Conservation (phyloP, 2,329 filamentous ascomycete species). For the Neobulgaria alba region DNA sequence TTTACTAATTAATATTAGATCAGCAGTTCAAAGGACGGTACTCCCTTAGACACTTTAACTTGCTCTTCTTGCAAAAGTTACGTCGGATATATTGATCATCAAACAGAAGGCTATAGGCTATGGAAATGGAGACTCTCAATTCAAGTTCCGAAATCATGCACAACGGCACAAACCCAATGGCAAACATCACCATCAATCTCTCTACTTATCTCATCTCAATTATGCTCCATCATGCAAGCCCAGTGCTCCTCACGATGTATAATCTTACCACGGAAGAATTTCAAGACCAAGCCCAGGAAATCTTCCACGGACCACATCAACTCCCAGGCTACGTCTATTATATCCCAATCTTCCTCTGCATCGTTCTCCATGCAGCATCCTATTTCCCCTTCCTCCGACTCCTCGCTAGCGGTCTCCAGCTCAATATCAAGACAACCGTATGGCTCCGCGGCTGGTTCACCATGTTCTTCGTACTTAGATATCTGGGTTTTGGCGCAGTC, state of each 20-base stretch:
- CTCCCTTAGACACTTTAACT: slow-evolving; percentile 1
- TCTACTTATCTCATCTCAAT: slow-evolving; percentile 9
- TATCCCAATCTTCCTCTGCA: not conserved
- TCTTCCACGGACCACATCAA: not conserved
- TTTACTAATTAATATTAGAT: slow-evolving; percentile 20
- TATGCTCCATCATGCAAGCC: slow-evolving; percentile 11
- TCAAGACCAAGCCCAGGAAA: not conserved
- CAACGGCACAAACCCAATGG: not conserved
- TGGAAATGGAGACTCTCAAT: slow-evolving; percentile 22
- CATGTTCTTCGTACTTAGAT: not conserved
- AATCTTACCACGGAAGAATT: slow-evolving; percentile 5
- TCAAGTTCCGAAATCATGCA: not conserved
- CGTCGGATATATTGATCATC: slow-evolving; percentile 21
- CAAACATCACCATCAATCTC: slow-evolving; percentile 13
- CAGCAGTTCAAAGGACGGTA: not conserved
- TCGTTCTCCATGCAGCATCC: slow-evolving; percentile 2
- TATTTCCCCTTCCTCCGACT: not conserved
- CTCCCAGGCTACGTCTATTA: not conserved
- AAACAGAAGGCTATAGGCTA: slow-evolving; percentile 18
- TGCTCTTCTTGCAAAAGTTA: slow-evolving; percentile 17
- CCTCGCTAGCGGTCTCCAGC: not conserved
- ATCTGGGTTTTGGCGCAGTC: slow-evolving; percentile 8
- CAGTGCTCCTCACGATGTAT: slow-evolving; percentile 15
- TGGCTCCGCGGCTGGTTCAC: not conserved
- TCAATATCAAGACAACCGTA: not conserved